Percentiles rank a stretch among this genome's conserved stretches.
Conservation (phyloP, 1,284 basidiomycete species). For the Trametes hirsuta region DNA sequence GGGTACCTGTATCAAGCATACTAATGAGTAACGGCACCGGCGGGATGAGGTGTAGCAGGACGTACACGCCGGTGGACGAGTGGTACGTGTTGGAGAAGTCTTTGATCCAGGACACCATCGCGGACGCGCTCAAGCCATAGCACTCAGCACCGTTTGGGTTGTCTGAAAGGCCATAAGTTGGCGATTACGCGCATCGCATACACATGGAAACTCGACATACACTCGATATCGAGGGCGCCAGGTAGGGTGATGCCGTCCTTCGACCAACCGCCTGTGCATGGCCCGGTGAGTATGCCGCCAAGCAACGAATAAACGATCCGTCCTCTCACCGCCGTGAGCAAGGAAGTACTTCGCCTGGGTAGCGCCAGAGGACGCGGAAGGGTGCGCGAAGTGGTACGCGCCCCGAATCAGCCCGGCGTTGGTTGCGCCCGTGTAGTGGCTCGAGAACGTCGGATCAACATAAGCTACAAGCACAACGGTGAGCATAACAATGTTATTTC, state of each 20-base stretch:
- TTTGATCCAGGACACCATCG: conserved; percentile 65
- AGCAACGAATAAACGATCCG: not conserved
- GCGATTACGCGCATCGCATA: no score
- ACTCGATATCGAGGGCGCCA: conserved; percentile 67
- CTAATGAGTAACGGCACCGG: not conserved
- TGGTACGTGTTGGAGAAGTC: conserved; percentile 68
- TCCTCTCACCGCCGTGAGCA: conserved; percentile 54
- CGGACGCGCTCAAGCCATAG: conserved; percentile 55
- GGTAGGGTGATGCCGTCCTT: conserved; percentile 64
- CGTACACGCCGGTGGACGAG: conserved; percentile 50
- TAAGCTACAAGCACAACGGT: conserved; percentile 34
- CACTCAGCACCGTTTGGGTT: conserved; percentile 54
- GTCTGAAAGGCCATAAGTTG: conserved; percentile 34
- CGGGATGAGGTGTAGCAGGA: not conserved
- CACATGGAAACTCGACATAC: conserved; percentile 35
- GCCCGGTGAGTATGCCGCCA: not conserved
- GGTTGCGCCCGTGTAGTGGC: conserved; percentile 57
- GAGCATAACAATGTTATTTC: not conserved
- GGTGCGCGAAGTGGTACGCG: conserved; percentile 64
- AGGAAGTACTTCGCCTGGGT: conserved; percentile 65
- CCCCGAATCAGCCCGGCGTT: conserved; percentile 60
- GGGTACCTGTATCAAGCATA: conserved; percentile 36
- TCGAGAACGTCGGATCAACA: conserved; percentile 46
- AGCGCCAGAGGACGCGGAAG: conserved; percentile 55
- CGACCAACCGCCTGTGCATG: conserved; percentile 52